Conservation (phyloP, 106 monocot genomes). For the Dendrobium catenatum region DNA sequence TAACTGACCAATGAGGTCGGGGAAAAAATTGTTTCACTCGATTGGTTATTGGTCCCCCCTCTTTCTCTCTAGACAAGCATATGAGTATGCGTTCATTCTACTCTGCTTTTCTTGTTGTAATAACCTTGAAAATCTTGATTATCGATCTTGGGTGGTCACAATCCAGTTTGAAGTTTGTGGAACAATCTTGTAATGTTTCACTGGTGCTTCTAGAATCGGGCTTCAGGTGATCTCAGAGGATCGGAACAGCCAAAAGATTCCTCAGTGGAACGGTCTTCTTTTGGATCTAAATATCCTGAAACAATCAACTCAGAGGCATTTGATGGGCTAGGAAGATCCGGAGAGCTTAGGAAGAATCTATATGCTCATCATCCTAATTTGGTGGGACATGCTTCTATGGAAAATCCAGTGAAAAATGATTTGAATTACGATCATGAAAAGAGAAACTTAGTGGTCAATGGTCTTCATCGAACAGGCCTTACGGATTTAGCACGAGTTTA, state of each 20-base stretch:
- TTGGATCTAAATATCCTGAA: conserved; percentile 19
- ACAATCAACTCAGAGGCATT: conserved; percentile 16
- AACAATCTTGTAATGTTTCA: conserved; percentile 11
- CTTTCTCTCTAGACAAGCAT: background rate
- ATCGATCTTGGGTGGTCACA: background rate
- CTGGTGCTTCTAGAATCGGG: conserved; percentile 39
- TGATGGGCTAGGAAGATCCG: conserved; percentile 25
- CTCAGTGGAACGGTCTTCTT: conserved; percentile 7
- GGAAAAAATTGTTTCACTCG: too few relatives aligned
- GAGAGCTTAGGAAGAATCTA: conserved; percentile 17
- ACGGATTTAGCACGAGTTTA: conserved; percentile 10
- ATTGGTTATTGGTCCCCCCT: too few relatives aligned
- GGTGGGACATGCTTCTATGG: conserved; percentile 6
- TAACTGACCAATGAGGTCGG: too few relatives aligned
- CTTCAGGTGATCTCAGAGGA: conserved; percentile 38
- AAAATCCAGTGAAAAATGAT: conserved; percentile 12
- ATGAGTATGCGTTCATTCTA: background rate
- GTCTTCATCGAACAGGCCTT: conserved; percentile 5
- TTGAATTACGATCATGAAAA: conserved; percentile 14
- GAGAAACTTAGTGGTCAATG: conserved; percentile 6
- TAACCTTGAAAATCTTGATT: background rate
- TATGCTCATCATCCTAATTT: conserved; percentile 9
- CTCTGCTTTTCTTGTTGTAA: background rate
- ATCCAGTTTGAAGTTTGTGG: background rate
- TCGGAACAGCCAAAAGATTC: conserved; percentile 45